A percentile compares a stretch with the other conserved stretches of the same genome.
Evolutionary conservation across 192 early-diverging fungal genomes (phyloP).

Genomic region (Glomus cerebriforme): DNA sequence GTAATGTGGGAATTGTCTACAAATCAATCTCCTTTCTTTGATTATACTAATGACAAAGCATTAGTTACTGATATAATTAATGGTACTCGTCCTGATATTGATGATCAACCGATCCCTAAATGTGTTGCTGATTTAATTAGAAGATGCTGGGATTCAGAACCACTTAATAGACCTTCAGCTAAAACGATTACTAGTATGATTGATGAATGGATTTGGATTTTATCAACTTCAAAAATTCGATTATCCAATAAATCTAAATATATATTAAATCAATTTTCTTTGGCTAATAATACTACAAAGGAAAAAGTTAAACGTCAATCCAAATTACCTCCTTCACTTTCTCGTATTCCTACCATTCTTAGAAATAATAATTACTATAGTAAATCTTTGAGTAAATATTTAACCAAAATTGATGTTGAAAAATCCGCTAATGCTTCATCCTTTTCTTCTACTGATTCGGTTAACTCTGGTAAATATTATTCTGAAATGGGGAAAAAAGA

Average conservation of each 20-base stretch:
- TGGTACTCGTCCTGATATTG: background rate
- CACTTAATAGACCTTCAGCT: background rate
- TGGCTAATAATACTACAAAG: background rate
- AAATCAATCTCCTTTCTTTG: background rate
- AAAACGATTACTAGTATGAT: background rate
- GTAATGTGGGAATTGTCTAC: slow-evolving; percentile 6
- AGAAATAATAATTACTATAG: background rate
- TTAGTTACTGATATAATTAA: slow-evolving; percentile 3
- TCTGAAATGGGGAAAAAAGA: no score
- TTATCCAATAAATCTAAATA: background rate
- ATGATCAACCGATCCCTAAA: background rate
- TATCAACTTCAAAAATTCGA: background rate
- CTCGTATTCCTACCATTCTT: background rate
- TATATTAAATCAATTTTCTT: background rate
- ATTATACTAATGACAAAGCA: background rate
- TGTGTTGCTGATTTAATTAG: background rate
- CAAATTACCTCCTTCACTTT: background rate
- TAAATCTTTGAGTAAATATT: background rate
- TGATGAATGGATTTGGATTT: background rate
- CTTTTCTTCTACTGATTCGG: background rate
- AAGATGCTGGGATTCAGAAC: slow-evolving; percentile 15
- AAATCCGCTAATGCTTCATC: background rate
- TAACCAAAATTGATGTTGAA: background rate
- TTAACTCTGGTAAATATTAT: background rate
- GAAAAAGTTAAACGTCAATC: background rate